These are phyloP conservation scores for Saccharomyces uvarum DNA, from an alignment of 1,139 yeast genomes.

Conservation along the genomic window DNA sequence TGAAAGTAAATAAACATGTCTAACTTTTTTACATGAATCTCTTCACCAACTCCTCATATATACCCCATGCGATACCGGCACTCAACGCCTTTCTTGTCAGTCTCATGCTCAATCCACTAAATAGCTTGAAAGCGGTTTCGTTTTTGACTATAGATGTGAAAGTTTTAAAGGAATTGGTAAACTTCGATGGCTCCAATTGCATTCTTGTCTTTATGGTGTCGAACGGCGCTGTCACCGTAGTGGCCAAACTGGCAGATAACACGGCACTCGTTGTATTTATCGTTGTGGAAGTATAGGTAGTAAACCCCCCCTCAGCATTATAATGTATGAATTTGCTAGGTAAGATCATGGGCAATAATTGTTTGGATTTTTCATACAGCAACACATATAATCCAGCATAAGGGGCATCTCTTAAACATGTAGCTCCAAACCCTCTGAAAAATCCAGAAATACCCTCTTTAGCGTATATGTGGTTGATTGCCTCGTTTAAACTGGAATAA, in stretches of 20 bases:
- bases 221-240: slow-evolving; percentile 87
- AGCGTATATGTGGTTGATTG: slow-evolving; percentile 49
- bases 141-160: slow-evolving; percentile 38
- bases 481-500: slow-evolving; percentile 59
- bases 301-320: slow-evolving; percentile 23
- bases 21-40: slow-evolving; percentile 16
- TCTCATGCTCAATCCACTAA: slow-evolving; percentile 77
- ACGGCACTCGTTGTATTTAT: slow-evolving; percentile 68
- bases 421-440: slow-evolving; percentile 81
- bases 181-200: slow-evolving; percentile 55
- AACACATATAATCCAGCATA: slow-evolving; percentile 89
- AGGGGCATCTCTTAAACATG: slow-evolving; percentile 87
- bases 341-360: slow-evolving; percentile 33
- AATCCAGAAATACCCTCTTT: slow-evolving; percentile 57
- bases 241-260: slow-evolving; percentile 68
- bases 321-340: slow-evolving; percentile 21
- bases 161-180: slow-evolving; percentile 38
- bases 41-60: slow-evolving; percentile 79
- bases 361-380: slow-evolving; percentile 70
- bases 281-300: slow-evolving; percentile 42
- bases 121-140: slow-evolving; percentile 57
- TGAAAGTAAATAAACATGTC: neutral
- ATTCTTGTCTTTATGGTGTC: slow-evolving; percentile 90
- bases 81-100: slow-evolving; percentile 79
- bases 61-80: slow-evolving; percentile 96